Evolutionary conservation across 352 stramenopile species (phyloP), one percentile per base, ranked within the genome.

Genomic region (Phytophthora syringae): DNA sequence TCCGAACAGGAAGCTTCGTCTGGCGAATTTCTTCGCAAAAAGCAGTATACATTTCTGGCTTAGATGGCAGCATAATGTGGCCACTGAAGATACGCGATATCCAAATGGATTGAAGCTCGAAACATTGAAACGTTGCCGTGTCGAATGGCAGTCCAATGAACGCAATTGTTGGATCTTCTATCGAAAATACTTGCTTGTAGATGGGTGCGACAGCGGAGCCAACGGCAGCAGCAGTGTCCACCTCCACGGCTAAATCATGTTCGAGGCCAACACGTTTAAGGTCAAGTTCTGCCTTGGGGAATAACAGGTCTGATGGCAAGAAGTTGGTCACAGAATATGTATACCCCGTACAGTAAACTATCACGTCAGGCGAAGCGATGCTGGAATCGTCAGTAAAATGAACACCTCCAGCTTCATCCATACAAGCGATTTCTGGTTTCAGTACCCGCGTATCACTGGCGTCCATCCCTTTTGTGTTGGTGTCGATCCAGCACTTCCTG

Each of bases 331-430:
- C 73, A 0, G 69, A 56, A 45, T 86, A 86, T 27, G 67, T 49
- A 50, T 86, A 89, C 12, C 80, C 80, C 5, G 80, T 89, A 67
- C 75, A 84, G 60, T 73, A 79, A 52, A 89, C 85, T 42, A 89
- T 53, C 51, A 81, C 80, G 27, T 89, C 77, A 11, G 73, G 73
- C 1, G 77, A 30, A 7, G 52, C 51, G 16, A 81, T 58, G 18
- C 51, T 70, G 5, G 72, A 67, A 5, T 62, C 67, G 42, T 89
- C 77, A 10, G 53, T 62, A 52, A 85, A 86, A 15, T 72, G 50
- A 16, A 89, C 44, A 0, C 24, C 44, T 12, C 78, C 78, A 36
- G 78, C 59, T 7, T 16, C 4, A 15, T 60, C 51, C 18, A 89
- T 70, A 40, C 43, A 53, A 16, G 68, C 60, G 21, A 89, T 80